Percentiles rank a stretch among this genome's conserved stretches.
Evolutionary conservation across 2,329 filamentous ascomycete species (phyloP).

Genomic region (Macrophomina tecta): DNA sequence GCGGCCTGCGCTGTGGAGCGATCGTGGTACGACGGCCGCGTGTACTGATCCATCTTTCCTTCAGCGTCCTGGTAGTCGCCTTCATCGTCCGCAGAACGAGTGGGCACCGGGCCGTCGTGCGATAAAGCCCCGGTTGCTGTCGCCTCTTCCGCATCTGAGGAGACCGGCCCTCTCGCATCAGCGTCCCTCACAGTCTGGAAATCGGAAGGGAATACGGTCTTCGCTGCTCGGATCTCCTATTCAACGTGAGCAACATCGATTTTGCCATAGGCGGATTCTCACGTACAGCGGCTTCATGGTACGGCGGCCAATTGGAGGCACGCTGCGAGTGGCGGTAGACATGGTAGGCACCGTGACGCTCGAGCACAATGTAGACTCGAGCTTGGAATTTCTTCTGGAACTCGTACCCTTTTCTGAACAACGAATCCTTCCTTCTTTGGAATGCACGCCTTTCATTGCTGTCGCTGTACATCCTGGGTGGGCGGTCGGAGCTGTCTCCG

Average conservation of each 20-base stretch:
- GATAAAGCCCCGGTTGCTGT: background rate
- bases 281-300: background rate
- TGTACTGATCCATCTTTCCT: background rate
- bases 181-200: constrained; percentile 17
- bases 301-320: background rate
- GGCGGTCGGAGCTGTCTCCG: too few species aligned
- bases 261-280: too few species aligned
- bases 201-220: constrained; percentile 7
- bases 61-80: background rate
- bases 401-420: background rate
- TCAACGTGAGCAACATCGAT: background rate
- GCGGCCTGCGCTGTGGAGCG: background rate
- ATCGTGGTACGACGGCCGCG: background rate
- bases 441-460: constrained; percentile 7
- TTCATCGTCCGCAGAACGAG: background rate
- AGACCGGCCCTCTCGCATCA: background rate
- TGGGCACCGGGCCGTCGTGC: background rate
- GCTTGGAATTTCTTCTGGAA: background rate
- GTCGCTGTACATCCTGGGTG: background rate
- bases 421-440: background rate
- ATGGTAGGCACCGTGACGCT: constrained; percentile 1
- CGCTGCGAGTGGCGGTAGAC: background rate
- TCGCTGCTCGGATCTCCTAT: background rate
- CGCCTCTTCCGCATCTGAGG: background rate
- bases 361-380: constrained; percentile 1